Base-by-base conservation (phyloP, 768 basidiomycete genomes). In the Lactarius akahatsu region DNA sequence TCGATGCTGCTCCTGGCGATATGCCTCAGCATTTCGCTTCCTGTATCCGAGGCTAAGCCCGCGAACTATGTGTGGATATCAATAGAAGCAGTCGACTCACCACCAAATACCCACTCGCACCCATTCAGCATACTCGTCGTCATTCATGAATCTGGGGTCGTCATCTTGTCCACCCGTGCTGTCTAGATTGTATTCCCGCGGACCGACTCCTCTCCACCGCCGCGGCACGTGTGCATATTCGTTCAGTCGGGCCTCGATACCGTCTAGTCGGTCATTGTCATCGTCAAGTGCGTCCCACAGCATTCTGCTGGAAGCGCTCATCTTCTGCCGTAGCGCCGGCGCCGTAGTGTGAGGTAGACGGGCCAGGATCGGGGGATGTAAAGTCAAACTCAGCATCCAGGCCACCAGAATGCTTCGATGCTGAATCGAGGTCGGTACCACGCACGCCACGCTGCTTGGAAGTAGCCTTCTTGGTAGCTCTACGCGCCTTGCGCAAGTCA, bases 121-220 rank as follows among this genome's bases (percentile, higher is more conserved):
- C 90, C 91, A 96, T 71, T 93, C 91, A 1, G 89, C 85, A 70
- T 96, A 96, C 66, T 92, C 88, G 70, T 95, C 90, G 9, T 95
- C 93, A 66, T 89, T 87, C 89, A 96, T 89, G 57, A 74, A 69
- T 57, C 72, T 74, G 34, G 81, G 79, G 65, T 85, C 76, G 6
- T 76, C 71, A 20, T 72, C 70, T 16, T 70, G 71, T 4, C 72
- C 72, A 2, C 59, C 54, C 60, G 68, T 73, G 57, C 40, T 72
- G 75, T 47, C 78, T 3, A 84, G 71, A 76, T 81, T 73, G 75
- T 77, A 71, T 74, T 85, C 75, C 77, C 71, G 80, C 76, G 34
- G 77, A 76, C 69, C 81, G 79, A 63, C 72, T 62, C 78, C 73
- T 47, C 81, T 76, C 89, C 91, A 93, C 47, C 91, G 82, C 70